A percentile compares a stretch with the other conserved stretches of the same genome.
phyloP scores from a whole-genome alignment of 164 flowering plant genomes.

The Hamamelis virginiana region DNA sequence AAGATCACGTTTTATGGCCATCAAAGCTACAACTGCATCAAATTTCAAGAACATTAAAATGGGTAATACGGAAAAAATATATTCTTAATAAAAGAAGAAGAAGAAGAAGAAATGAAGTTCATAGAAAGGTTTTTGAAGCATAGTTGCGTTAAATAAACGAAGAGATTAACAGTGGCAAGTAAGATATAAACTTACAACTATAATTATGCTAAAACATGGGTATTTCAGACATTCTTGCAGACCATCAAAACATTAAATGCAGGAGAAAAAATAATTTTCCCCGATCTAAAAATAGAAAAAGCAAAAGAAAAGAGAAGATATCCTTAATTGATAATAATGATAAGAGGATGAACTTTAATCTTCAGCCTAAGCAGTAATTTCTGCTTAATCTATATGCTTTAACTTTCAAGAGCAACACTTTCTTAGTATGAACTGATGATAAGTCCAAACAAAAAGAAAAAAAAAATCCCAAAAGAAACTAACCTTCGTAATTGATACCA shows the following conservation, averaged over 20 bases:
- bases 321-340: too few species aligned
- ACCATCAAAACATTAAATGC: not conserved
- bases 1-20: slow-evolving; percentile 66
- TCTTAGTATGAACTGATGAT: not conserved
- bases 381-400: not conserved
- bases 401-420: not conserved
- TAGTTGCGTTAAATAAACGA: not conserved
- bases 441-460: not conserved
- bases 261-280: not conserved
- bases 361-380: too few species aligned
- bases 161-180: not conserved
- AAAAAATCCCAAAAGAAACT: slow-evolving; percentile 16
- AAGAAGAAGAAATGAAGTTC: not conserved
- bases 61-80: not conserved
- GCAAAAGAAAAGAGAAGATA: too few species aligned
- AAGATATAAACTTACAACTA: not conserved
- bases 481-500: slow-evolving; percentile 93
- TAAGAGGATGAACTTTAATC: too few species aligned
- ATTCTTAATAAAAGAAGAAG: not conserved
- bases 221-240: not conserved
- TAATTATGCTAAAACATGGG: not conserved
- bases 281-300: not conserved
- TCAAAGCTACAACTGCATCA: slow-evolving; percentile 80
- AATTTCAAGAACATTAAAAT: not conserved
- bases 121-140: not conserved